Evolutionary conservation across 2,329 filamentous ascomycete species (phyloP).

Genomic region (Colletotrichum sp.): DNA sequence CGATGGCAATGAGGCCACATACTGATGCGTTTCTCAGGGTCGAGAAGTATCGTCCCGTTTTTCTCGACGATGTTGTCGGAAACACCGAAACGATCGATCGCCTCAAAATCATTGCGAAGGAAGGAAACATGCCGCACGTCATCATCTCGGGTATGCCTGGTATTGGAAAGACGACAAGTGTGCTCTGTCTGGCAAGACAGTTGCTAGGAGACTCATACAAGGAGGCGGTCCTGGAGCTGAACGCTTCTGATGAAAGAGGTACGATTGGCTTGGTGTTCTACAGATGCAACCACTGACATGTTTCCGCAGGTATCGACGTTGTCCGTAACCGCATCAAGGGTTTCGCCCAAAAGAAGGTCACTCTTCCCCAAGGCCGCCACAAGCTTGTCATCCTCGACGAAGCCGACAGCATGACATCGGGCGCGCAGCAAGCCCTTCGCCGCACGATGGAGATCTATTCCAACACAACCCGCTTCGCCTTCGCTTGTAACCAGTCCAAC

Average conservation of each 20-base stretch:
- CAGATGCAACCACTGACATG: neutral
- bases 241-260: slow-evolving; percentile 94
- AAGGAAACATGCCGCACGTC: slow-evolving; percentile 99
- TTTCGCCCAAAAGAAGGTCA: slow-evolving; percentile 99
- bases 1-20: neutral
- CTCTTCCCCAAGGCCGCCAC: slow-evolving; percentile 85
- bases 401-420: slow-evolving; percentile 97
- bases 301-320: slow-evolving; percentile 80
- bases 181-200: slow-evolving; percentile 91
- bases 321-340: slow-evolving; percentile 97
- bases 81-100: slow-evolving; percentile 98
- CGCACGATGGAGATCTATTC: slow-evolving; percentile 99
- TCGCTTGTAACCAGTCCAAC: slow-evolving; percentile 98
- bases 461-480: slow-evolving; percentile 93
- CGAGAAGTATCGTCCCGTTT: slow-evolving; percentile 95
- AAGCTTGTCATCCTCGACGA: slow-evolving; percentile 98
- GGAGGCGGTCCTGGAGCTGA: slow-evolving; percentile 94
- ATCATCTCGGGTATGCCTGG: slow-evolving; percentile 99
- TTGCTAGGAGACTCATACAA: slow-evolving; percentile 93
- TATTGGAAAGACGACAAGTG: slow-evolving; percentile 97
- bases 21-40: slow-evolving; percentile 67
- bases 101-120: slow-evolving; percentile 96
- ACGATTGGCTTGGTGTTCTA: slow-evolving; percentile 30
- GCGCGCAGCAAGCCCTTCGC: slow-evolving; percentile 92
- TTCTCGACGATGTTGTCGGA: slow-evolving; percentile 95